A percentile compares a stretch with the other conserved stretches of the same genome.
These are phyloP conservation scores for Dendrocalamus sinicus DNA, from an alignment of 176 grass and related monocot genomes.

Conservation along the genomic window DNA sequence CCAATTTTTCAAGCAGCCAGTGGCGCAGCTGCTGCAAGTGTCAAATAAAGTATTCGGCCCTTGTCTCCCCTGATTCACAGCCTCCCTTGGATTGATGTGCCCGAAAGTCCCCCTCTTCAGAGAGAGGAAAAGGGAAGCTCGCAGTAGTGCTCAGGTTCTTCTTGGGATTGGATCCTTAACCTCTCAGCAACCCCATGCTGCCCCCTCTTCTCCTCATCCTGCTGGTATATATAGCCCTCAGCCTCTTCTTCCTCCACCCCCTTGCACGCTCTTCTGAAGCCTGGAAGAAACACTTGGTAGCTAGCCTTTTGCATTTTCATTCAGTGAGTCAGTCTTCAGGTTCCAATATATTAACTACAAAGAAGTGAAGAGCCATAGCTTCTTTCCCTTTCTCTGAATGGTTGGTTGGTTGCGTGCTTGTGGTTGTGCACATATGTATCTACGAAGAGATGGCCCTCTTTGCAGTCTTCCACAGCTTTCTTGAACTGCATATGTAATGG, in stretches of 20 bases:
- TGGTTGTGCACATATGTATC: background rate
- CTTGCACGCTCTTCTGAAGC: background rate
- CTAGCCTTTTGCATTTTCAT: background rate
- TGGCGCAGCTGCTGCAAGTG: conserved; percentile 43
- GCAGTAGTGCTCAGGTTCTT: conserved; percentile 76
- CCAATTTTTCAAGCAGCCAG: conserved; percentile 20
- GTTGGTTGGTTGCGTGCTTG: background rate
- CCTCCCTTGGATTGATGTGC: conserved; percentile 54
- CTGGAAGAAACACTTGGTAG: background rate
- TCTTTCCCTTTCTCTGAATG: background rate
- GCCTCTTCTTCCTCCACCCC: conserved; percentile 42
- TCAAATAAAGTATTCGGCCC: conserved; percentile 42
- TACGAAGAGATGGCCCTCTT: conserved; percentile 63
- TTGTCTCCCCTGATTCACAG: conserved; percentile 63
- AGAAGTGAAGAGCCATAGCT: background rate
- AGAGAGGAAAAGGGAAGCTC: conserved; percentile 21
- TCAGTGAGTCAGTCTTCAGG: background rate
- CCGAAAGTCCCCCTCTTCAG: conserved; percentile 51
- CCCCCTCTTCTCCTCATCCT: conserved; percentile 8
- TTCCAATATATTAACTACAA: background rate
- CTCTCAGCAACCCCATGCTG: conserved; percentile 51
- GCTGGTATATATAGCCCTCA: conserved; percentile 64
- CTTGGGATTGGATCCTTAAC: conserved; percentile 84
- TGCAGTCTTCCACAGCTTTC: conserved; percentile 99
- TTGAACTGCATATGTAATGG: conserved; percentile 83